phyloP scores from a whole-genome alignment of 768 basidiomycete species.

The Pleurotus platypus region DNA sequence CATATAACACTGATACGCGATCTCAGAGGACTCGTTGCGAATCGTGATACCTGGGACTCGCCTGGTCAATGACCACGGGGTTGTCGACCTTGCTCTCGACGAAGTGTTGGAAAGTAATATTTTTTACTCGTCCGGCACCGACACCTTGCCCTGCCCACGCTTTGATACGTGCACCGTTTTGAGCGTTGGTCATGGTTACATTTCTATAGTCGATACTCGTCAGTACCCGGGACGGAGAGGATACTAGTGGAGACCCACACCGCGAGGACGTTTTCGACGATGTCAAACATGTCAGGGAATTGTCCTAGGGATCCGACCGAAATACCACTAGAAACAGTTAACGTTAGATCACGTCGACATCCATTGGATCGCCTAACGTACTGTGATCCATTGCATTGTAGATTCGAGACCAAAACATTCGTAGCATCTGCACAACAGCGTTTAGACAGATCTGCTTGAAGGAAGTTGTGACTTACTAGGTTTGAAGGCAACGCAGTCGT shows the following conservation, averaged over 20 bases:
- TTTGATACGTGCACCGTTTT: slow-evolving; percentile 69
- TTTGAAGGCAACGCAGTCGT: slow-evolving; percentile 61
- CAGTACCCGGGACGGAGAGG: no score
- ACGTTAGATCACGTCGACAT: no score
- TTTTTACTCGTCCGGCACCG: slow-evolving; percentile 55
- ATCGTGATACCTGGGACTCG: slow-evolving; percentile 12
- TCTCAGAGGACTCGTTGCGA: background rate
- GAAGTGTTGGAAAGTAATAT: slow-evolving; percentile 52
- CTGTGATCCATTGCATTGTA: slow-evolving; percentile 60
- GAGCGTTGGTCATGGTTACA: slow-evolving; percentile 56
- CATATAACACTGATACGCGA: slow-evolving; percentile 39
- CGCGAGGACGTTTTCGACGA: slow-evolving; percentile 57
- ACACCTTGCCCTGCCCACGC: slow-evolving; percentile 60
- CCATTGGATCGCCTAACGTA: slow-evolving; percentile 19
- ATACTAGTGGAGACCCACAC: slow-evolving; percentile 23
- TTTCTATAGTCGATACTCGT: slow-evolving; percentile 29
- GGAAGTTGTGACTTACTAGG: slow-evolving; percentile 30
- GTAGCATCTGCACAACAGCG: slow-evolving; percentile 35
- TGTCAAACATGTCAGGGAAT: slow-evolving; percentile 49
- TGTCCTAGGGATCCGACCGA: slow-evolving; percentile 57
- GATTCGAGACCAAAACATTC: slow-evolving; percentile 51
- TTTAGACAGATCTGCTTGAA: no score
- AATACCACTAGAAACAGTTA: slow-evolving; percentile 30
- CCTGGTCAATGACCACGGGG: slow-evolving; percentile 59
- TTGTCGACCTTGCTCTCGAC: slow-evolving; percentile 51